These are phyloP conservation scores for Pseudoturritis turrita DNA, from an alignment of 345 rosid species.

Conservation along the genomic window DNA sequence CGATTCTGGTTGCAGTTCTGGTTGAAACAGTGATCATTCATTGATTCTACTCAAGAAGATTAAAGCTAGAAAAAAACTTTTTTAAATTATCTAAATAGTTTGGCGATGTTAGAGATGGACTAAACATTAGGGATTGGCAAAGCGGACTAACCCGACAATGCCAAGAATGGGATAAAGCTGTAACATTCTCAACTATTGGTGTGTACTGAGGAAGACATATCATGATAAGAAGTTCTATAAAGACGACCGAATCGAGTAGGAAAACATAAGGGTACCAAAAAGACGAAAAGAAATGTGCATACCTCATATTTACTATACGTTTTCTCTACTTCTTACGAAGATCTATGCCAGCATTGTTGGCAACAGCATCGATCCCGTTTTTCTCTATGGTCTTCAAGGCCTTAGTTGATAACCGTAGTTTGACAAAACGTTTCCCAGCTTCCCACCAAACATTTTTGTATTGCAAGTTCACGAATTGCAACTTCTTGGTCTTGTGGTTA, in stretches of 20 bases:
- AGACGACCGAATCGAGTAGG: not conserved
- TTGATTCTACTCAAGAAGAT: not conserved
- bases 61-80: not conserved
- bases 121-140: no score
- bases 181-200: not conserved
- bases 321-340: slow-evolving; percentile 41
- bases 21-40: not conserved
- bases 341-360: slow-evolving; percentile 81
- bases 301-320: not conserved
- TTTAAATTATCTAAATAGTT: not conserved
- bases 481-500: slow-evolving; percentile 89
- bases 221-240: not conserved
- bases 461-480: slow-evolving; percentile 87
- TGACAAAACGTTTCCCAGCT: slow-evolving; percentile 71
- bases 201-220: no score
- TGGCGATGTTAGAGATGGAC: not conserved
- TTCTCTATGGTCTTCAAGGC: slow-evolving; percentile 82
- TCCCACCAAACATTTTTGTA: slow-evolving; percentile 97
- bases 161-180: no score
- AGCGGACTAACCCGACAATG: no score
- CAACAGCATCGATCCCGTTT: slow-evolving; percentile 82
- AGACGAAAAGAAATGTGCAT: not conserved
- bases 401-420: slow-evolving; percentile 65
- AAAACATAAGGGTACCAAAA: not conserved
- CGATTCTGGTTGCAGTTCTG: not conserved